These are phyloP conservation scores for Colletotrichum sp. DNA, from an alignment of 2,329 filamentous ascomycete species.

Conservation along the genomic window DNA sequence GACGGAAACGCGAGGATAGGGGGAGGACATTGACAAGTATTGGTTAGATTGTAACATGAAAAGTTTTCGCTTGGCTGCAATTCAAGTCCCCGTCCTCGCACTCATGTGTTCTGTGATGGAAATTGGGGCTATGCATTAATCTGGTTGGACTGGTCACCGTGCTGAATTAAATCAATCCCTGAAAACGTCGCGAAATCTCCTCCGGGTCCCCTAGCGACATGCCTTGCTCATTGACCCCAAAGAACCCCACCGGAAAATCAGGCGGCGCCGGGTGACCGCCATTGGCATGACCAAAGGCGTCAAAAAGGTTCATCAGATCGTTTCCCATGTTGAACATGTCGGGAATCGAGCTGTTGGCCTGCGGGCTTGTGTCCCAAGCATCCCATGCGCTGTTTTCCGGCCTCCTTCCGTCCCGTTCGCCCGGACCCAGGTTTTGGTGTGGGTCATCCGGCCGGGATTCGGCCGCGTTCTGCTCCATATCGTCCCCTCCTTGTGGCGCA, in stretches of 20 bases:
- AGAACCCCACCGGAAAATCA: constrained; percentile 5
- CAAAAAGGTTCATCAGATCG: constrained; percentile 39
- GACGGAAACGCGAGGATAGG: background rate
- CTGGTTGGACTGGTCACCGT: rapidly evolving
- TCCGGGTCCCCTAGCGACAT: constrained; percentile 23
- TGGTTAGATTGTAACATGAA: background rate
- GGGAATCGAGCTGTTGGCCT: constrained; percentile 24
- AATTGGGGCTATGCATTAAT: rapidly evolving
- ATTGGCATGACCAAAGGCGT: constrained; percentile 30
- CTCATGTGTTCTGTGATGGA: rapidly evolving
- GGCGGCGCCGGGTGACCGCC: constrained; percentile 11
- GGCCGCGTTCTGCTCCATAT: constrained; percentile 15
- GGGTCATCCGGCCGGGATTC: background rate
- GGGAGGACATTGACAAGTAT: background rate
- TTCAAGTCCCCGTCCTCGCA: background rate
- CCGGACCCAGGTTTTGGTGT: background rate
- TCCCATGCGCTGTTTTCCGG: background rate
- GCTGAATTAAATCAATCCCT: constrained; percentile 29
- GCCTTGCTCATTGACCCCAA: constrained; percentile 3
- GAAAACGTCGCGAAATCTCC: constrained; percentile 36
- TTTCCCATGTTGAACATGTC: constrained; percentile 38
- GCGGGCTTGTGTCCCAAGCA: background rate
- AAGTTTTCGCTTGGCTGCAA: background rate
- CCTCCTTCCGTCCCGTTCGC: background rate
- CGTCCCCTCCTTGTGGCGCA: background rate